phyloP scores from a whole-genome alignment of 495 filamentous ascomycete species.

The Xylaria palmicola region DNA sequence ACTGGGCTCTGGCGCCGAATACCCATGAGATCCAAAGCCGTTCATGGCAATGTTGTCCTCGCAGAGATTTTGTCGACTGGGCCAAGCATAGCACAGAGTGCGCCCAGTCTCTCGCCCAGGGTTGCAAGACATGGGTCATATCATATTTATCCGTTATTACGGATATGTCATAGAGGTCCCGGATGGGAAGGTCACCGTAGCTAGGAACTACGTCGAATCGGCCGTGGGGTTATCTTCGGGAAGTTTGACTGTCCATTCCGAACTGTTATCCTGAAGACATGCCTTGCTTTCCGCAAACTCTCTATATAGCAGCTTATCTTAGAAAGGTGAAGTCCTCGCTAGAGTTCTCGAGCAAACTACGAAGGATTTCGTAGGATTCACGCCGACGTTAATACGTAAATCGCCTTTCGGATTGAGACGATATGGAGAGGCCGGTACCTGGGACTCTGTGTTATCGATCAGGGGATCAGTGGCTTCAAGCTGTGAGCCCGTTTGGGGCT shows the following conservation, averaged over 20 bases:
- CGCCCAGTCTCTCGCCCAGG: slow-evolving; percentile 25
- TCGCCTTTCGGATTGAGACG: slow-evolving; percentile 1
- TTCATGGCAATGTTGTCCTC: slow-evolving; percentile 18
- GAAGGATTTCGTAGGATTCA: slow-evolving; percentile 11
- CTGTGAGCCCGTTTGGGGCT: too few relatives aligned
- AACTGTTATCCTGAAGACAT: neutral
- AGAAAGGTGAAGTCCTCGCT: slow-evolving; percentile 28
- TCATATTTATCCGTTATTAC: slow-evolving; percentile 33
- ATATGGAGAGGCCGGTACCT: too few relatives aligned
- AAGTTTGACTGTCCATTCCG: slow-evolving; percentile 27
- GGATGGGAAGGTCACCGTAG: slow-evolving; percentile 16
- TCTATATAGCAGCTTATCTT: slow-evolving; percentile 30
- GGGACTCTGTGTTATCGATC: too few relatives aligned
- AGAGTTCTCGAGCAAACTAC: slow-evolving; percentile 24
- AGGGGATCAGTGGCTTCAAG: too few relatives aligned
- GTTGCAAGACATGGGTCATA: slow-evolving; percentile 21
- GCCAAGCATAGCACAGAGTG: slow-evolving; percentile 14
- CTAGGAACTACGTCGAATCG: slow-evolving; percentile 22
- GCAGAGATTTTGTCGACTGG: slow-evolving; percentile 17
- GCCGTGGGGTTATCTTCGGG: slow-evolving; percentile 29
- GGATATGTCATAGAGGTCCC: slow-evolving; percentile 23
- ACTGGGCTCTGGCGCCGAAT: slow-evolving; percentile 18
- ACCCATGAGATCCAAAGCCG: slow-evolving; percentile 26
- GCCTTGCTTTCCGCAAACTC: slow-evolving; percentile 19
- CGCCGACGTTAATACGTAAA: slow-evolving; percentile 20